These are phyloP conservation scores for Xylariaceae sp. DNA, from an alignment of 2,329 filamentous ascomycete species.

Conservation along the genomic window DNA sequence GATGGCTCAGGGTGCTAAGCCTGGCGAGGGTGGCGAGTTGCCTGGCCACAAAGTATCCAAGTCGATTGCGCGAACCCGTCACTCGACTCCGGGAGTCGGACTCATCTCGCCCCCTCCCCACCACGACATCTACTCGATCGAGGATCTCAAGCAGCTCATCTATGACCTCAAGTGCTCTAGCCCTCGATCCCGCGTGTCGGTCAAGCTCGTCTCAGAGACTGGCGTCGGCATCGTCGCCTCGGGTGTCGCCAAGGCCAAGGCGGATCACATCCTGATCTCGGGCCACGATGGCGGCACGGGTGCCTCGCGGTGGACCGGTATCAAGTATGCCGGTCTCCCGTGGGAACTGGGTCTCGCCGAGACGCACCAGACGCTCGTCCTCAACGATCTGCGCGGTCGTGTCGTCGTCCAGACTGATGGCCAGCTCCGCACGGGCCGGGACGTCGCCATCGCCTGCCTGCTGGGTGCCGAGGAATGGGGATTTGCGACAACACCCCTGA, in stretches of 20 bases:
- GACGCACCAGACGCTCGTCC: constrained; percentile 90
- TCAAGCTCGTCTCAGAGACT: constrained; percentile 96
- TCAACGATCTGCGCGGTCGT: constrained; percentile 92
- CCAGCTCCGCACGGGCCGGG: constrained; percentile 83
- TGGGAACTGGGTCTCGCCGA: constrained; percentile 96
- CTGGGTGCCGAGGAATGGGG: constrained; percentile 98
- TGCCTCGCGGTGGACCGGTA: constrained; percentile 95
- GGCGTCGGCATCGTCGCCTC: constrained; percentile 96
- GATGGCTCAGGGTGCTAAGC: constrained; percentile 98
- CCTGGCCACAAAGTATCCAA: constrained; percentile 95
- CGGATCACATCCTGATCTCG: constrained; percentile 93
- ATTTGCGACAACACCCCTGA: constrained; percentile 88
- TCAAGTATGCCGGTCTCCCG: constrained; percentile 94
- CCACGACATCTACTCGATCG: constrained; percentile 97
- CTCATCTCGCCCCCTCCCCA: constrained; percentile 93
- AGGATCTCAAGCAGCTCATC: constrained; percentile 95
- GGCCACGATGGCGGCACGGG: constrained; percentile 96
- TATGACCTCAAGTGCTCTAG: constrained; percentile 97
- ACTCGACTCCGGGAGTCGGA: constrained; percentile 93
- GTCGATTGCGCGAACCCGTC: constrained; percentile 86
- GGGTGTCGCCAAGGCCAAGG: constrained; percentile 95
- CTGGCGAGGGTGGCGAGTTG: constrained; percentile 93
- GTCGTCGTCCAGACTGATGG: constrained; percentile 95
- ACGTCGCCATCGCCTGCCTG: constrained; percentile 89
- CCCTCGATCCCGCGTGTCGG: constrained; percentile 83